Conservation (phyloP, 2,329 filamentous ascomycete species). For the Aspergillus sp. region DNA sequence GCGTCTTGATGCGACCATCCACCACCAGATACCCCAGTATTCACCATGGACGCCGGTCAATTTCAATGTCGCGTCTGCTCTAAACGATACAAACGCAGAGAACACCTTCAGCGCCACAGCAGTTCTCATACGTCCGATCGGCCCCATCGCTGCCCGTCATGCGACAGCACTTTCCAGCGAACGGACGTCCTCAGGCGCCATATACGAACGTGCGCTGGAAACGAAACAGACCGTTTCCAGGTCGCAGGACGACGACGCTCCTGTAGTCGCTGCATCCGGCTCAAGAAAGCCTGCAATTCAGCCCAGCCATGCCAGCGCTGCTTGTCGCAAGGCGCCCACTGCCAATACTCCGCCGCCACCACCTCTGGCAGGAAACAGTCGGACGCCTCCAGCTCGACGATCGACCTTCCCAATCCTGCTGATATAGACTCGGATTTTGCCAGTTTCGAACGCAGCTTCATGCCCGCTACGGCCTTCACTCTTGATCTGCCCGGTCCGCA, state of each 20-base stretch:
- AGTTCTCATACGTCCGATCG: slow-evolving; percentile 33
- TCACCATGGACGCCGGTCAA: neutral
- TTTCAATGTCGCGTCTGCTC: slow-evolving; percentile 33
- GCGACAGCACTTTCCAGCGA: slow-evolving; percentile 35
- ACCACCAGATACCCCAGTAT: neutral
- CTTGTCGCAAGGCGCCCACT: slow-evolving; percentile 20
- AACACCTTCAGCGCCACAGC: slow-evolving; percentile 38
- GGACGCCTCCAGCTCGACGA: neutral
- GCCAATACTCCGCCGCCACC: slow-evolving; percentile 18
- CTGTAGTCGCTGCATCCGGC: slow-evolving; percentile 36
- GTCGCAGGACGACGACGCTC: slow-evolving; percentile 27
- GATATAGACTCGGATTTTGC: neutral
- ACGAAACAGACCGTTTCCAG: neutral
- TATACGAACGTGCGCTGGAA: slow-evolving; percentile 32
- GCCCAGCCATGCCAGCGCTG: slow-evolving; percentile 32
- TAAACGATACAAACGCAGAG: slow-evolving; percentile 39
- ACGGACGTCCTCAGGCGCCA: slow-evolving; percentile 41
- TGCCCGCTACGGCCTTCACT: neutral
- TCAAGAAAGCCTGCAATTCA: slow-evolving; percentile 37
- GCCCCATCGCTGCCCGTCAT: slow-evolving; percentile 33
- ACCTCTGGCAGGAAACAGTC: neutral
- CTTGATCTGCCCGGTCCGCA: neutral
- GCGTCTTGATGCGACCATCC: neutral
- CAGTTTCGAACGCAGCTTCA: neutral
- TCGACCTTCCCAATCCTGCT: neutral